phyloP scores from a whole-genome alignment of 164 flowering plant genomes.

The Magnolia changhungtana region DNA sequence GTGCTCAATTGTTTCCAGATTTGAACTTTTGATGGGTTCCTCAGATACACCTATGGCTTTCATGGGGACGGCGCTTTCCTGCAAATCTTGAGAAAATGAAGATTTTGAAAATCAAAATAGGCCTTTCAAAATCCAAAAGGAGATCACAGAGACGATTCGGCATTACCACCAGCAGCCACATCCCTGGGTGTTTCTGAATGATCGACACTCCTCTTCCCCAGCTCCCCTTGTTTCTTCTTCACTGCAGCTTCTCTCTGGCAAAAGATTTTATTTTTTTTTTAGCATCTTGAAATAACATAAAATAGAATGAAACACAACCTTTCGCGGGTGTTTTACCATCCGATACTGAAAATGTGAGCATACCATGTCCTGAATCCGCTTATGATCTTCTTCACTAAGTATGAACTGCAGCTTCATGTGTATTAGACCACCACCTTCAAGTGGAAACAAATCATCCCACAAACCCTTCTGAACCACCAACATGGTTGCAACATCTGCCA shows the following conservation, averaged over 20 bases:
- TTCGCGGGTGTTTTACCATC: not conserved
- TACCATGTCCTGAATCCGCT: slow-evolving; percentile 62
- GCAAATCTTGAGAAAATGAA: slow-evolving; percentile 43
- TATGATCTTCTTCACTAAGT: slow-evolving; percentile 70
- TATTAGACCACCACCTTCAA: slow-evolving; percentile 68
- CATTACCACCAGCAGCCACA: slow-evolving; percentile 13
- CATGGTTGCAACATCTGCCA: slow-evolving; percentile 51
- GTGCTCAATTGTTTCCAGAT: slow-evolving; percentile 4
- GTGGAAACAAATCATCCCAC: slow-evolving; percentile 67
- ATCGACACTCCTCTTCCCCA: slow-evolving; percentile 18
- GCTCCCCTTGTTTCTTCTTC: slow-evolving; percentile 59
- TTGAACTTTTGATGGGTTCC: slow-evolving; percentile 12
- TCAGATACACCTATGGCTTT: slow-evolving; percentile 17
- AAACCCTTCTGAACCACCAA: slow-evolving; percentile 63
- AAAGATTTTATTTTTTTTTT: not conserved
- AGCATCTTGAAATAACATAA: not conserved
- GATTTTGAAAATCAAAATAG: slow-evolving; percentile 33
- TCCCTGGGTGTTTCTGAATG: slow-evolving; percentile 14
- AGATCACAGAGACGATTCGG: slow-evolving; percentile 13
- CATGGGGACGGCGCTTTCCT: slow-evolving; percentile 19
- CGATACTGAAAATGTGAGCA: not conserved
- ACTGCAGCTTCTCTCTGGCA: slow-evolving; percentile 74
- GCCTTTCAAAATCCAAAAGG: slow-evolving; percentile 21
- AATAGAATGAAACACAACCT: not conserved
- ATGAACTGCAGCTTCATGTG: slow-evolving; percentile 70